Evolutionary conservation across 306 rosid genomes (phyloP).

Genomic region (Acacia confusa): DNA sequence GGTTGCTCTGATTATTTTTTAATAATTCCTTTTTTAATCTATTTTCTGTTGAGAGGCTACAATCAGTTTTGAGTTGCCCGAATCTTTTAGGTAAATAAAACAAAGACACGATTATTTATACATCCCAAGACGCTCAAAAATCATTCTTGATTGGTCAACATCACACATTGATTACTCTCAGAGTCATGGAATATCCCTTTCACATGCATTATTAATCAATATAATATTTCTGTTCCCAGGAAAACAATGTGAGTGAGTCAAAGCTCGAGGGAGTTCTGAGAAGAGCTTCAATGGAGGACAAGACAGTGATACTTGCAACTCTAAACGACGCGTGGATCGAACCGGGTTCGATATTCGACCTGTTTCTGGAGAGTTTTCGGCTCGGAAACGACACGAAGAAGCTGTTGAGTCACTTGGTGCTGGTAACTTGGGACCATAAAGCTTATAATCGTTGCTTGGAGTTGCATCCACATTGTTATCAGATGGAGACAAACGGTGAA

Average conservation of each 20-base stretch:
- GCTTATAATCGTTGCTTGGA: constrained; percentile 66
- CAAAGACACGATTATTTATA: not conserved
- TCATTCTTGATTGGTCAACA: not conserved
- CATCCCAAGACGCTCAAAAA: not conserved
- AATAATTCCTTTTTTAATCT: not conserved
- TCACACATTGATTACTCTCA: not conserved
- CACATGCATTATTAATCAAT: not conserved
- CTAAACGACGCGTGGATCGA: constrained; percentile 91
- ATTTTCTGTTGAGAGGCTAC: not conserved
- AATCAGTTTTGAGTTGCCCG: not conserved
- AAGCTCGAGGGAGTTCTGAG: constrained; percentile 42
- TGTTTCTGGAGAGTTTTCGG: constrained; percentile 69
- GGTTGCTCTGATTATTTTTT: not conserved
- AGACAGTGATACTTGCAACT: constrained; percentile 73
- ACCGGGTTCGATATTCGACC: constrained; percentile 70
- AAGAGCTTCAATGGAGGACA: constrained; percentile 58
- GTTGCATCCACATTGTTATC: constrained; percentile 64
- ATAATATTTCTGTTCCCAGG: not conserved
- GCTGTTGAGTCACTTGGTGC: constrained; percentile 64
- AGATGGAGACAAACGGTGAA: constrained; percentile 45
- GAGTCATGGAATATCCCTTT: not conserved
- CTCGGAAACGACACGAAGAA: constrained; percentile 57
- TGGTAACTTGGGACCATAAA: constrained; percentile 67
- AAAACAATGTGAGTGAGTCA: not conserved
- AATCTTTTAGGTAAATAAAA: not conserved